Evolutionary conservation across 768 basidiomycete species (phyloP).

Genomic region (Podaxis sp.): DNA sequence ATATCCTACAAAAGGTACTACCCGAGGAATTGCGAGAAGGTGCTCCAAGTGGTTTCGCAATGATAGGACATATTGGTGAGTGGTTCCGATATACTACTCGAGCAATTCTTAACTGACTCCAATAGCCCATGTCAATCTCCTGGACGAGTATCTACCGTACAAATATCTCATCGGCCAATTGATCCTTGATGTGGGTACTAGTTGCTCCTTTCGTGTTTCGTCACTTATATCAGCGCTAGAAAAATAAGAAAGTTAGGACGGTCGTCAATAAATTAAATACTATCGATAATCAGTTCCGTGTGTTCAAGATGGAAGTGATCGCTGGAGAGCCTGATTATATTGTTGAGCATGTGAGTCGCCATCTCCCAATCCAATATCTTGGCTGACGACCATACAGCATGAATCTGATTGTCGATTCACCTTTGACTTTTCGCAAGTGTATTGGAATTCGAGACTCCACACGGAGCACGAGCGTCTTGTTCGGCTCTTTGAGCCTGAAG

Average conservation of each 20-base stretch:
- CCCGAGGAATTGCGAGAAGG: slow-evolving; percentile 77
- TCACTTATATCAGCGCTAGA: slow-evolving; percentile 44
- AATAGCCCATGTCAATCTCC: slow-evolving; percentile 88
- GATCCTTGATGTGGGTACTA: slow-evolving; percentile 74
- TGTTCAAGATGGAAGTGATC: slow-evolving; percentile 95
- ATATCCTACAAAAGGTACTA: slow-evolving; percentile 79
- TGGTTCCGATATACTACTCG: not conserved
- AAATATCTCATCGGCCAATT: slow-evolving; percentile 90
- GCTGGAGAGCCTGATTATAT: slow-evolving; percentile 88
- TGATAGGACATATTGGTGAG: slow-evolving; percentile 88
- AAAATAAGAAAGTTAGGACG: slow-evolving; percentile 80
- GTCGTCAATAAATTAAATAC: slow-evolving; percentile 94
- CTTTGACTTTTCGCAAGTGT: slow-evolving; percentile 94
- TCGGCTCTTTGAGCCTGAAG: slow-evolving; percentile 63
- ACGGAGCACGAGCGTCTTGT: slow-evolving; percentile 91
- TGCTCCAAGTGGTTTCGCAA: slow-evolving; percentile 84
- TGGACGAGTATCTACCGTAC: slow-evolving; percentile 88
- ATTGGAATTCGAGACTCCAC: slow-evolving; percentile 97
- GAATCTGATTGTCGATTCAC: slow-evolving; percentile 87
- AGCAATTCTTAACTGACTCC: not conserved
- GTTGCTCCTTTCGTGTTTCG: slow-evolving; percentile 11
- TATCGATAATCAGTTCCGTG: slow-evolving; percentile 84
- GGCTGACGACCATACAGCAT: slow-evolving; percentile 43
- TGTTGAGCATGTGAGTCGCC: slow-evolving; percentile 76
- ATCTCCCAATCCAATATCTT: not conserved